These are phyloP conservation scores for Colletotrichum magnum DNA, from an alignment of 2,329 filamentous ascomycete genomes.

Conservation along the genomic window DNA sequence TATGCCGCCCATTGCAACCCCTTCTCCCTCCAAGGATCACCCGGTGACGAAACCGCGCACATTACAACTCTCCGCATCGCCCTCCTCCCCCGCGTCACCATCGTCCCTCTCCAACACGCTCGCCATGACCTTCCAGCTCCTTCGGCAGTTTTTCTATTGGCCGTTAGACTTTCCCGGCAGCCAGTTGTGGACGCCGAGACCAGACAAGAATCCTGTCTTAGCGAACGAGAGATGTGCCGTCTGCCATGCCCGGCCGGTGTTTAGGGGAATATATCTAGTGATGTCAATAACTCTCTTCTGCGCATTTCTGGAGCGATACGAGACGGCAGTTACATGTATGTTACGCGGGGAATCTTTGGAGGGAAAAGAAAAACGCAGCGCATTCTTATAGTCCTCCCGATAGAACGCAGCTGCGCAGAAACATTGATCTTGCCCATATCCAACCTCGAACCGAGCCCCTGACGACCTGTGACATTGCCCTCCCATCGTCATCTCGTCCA, in stretches of 20 bases:
- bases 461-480: too few relatives aligned
- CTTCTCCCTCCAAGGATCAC: conserved; percentile 5
- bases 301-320: neutral
- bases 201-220: too few relatives aligned
- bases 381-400: too few relatives aligned
- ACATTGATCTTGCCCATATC: too few relatives aligned
- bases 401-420: too few relatives aligned
- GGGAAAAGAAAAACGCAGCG: too few relatives aligned
- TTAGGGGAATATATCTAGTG: neutral
- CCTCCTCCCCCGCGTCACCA: neutral
- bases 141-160: conserved; percentile 32
- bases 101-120: neutral
- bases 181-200: conserved; percentile 10
- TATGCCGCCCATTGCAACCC: neutral
- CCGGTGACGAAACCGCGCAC: conserved; percentile 10
- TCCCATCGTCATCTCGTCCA: too few relatives aligned
- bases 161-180: conserved; percentile 13
- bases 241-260: neutral
- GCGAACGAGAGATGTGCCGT: neutral
- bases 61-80: conserved; percentile 24
- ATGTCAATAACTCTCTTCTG: conserved; percentile 7
- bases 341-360: neutral
- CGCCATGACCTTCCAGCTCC: conserved; percentile 3
- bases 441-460: too few relatives aligned
- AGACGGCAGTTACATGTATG: conserved; percentile 1